These are phyloP conservation scores for Suillus placidus DNA, from an alignment of 768 basidiomycete species.

Conservation along the genomic window DNA sequence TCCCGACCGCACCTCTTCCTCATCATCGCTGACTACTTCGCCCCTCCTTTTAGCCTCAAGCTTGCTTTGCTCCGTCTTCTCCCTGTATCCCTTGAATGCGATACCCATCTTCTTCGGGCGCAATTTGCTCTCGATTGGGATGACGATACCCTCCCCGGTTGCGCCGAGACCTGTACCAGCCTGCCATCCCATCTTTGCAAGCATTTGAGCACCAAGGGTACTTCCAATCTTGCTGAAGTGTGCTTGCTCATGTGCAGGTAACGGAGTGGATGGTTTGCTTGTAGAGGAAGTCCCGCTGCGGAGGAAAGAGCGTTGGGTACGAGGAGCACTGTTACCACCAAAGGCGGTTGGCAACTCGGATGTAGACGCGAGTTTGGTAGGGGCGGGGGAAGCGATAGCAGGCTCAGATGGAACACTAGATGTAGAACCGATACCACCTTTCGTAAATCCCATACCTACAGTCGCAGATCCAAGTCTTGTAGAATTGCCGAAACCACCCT, in stretches of 20 bases:
- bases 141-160: constrained; percentile 80
- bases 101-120: constrained; percentile 88
- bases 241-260: constrained; percentile 67
- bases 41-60: constrained; percentile 77
- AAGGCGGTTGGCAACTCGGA: constrained; percentile 41
- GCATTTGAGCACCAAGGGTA: constrained; percentile 85
- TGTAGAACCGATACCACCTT: constrained; percentile 47
- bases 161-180: constrained; percentile 78
- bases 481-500: constrained; percentile 32
- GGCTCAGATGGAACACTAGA: constrained; percentile 26
- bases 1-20: constrained; percentile 35
- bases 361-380: constrained; percentile 25
- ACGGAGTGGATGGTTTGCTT: constrained; percentile 47
- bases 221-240: constrained; percentile 81
- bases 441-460: constrained; percentile 34
- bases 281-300: constrained; percentile 52
- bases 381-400: constrained; percentile 31
- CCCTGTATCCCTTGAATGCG: constrained; percentile 83
- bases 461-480: constrained; percentile 2
- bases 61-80: constrained; percentile 85
- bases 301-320: constrained; percentile 53
- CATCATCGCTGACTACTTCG: constrained; percentile 75
- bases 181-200: constrained; percentile 96
- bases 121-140: constrained; percentile 82
- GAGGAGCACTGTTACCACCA: constrained; percentile 31